These are phyloP conservation scores for Globisporangium nodosum DNA, from an alignment of 352 stramenopile genomes.

Conservation along the genomic window DNA sequence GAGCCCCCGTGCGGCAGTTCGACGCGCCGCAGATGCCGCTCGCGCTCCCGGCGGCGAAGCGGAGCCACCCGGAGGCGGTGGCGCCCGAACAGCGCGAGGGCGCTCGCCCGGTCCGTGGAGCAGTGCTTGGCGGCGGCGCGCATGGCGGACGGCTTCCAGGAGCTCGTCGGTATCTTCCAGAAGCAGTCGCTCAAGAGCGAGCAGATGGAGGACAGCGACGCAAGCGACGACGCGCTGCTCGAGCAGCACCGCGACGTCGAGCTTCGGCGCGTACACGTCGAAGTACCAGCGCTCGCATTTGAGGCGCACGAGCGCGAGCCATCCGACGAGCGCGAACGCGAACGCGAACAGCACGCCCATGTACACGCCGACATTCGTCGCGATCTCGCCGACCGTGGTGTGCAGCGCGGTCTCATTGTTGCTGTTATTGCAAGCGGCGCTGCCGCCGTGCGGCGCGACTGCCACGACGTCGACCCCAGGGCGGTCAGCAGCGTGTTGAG, in stretches of 20 bases:
- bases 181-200: slow-evolving; percentile 21
- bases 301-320: slow-evolving; percentile 26
- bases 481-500: slow-evolving; percentile 35
- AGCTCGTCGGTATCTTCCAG: slow-evolving; percentile 32
- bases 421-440: background rate
- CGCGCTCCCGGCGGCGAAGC: background rate
- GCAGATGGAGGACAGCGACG: slow-evolving; percentile 14
- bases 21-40: background rate
- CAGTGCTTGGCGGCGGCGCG: slow-evolving; percentile 40
- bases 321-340: slow-evolving; percentile 22
- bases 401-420: slow-evolving; percentile 20
- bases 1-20: background rate
- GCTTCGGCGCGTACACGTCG: too few species aligned
- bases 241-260: slow-evolving; percentile 11
- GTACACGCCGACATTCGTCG: slow-evolving; percentile 57
- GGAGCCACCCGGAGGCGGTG: background rate
- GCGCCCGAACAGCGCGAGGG: background rate
- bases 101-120: slow-evolving; percentile 37
- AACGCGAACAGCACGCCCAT: slow-evolving; percentile 66
- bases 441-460: too few species aligned
- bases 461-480: slow-evolving; percentile 19
- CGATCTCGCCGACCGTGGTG: slow-evolving; percentile 39
- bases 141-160: slow-evolving; percentile 39
- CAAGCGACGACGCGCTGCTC: slow-evolving; percentile 2
- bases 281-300: slow-evolving; percentile 40